These are phyloP conservation scores for Trypanosoma theileri DNA, from an alignment of 208 protist species.

Conservation along the genomic window DNA sequence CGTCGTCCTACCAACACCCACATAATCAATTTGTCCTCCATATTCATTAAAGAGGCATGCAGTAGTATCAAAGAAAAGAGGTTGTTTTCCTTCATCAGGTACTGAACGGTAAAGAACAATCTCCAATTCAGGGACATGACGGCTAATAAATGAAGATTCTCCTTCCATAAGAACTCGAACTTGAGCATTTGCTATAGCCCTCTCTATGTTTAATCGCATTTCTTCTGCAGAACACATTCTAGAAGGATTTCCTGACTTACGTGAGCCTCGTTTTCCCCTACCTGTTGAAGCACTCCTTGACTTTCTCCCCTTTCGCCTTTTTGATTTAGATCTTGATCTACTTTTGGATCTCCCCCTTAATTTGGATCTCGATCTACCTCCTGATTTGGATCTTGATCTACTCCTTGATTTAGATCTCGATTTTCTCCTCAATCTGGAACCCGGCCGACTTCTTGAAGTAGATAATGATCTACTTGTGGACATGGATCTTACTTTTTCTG, in stretches of 20 bases:
- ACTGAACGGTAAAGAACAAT: constrained; percentile 71
- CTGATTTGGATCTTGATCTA: neutral
- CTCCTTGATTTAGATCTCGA: neutral
- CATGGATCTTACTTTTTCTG: neutral
- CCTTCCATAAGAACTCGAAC: constrained; percentile 52
- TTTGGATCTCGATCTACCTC: neutral
- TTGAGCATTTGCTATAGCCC: neutral
- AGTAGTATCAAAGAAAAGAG: constrained; percentile 74
- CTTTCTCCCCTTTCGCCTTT: neutral
- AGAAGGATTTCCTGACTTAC: constrained; percentile 8
- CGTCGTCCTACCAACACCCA: constrained; percentile 55
- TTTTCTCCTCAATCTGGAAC: neutral
- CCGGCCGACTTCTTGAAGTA: neutral
- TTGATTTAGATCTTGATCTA: constrained; percentile 2
- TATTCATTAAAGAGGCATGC: constrained; percentile 71
- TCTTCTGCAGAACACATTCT: neutral
- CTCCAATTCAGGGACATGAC: constrained; percentile 62
- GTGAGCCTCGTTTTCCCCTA: neutral
- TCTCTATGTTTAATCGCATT: neutral
- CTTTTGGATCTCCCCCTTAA: constrained; percentile 8
- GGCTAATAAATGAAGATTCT: constrained; percentile 58
- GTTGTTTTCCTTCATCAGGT: constrained; percentile 33
- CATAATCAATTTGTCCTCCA: constrained; percentile 65
- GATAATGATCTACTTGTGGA: neutral
- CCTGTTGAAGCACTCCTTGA: constrained; percentile 9